Evolutionary conservation across 2,329 filamentous ascomycete genomes (phyloP), one percentile per base, ranked within the genome.

Genomic region (Diaporthe eres): DNA sequence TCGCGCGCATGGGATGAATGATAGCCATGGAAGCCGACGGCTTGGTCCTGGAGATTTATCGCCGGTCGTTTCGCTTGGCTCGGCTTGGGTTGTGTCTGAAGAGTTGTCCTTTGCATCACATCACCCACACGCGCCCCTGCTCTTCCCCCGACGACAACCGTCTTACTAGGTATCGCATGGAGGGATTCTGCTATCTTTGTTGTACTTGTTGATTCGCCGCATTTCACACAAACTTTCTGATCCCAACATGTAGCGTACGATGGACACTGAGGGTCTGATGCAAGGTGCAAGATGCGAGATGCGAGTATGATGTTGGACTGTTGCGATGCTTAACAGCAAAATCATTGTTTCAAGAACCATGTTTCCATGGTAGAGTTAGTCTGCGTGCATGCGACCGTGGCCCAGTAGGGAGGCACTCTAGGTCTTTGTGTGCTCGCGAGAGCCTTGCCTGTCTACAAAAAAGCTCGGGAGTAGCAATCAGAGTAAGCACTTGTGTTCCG

Each of bases 41-140:
- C 57, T 71, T 74, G 67, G 49, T 72, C 75, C 72, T 51, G 75
- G 60, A 44, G 49, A 72, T 65, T 55, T 39, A 44, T 57, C 19
- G 67, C 60, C 72, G 70, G 34, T 28, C 61, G 39, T 47, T 37
- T 39, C 37, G 49, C 10, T 57, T 37, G 49, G 42, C 51, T 60
- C 25, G 47, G 42, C 19, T 55, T n/a, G 53, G 37, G 19, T 22
- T 58, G 31, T 60, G 74, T 53, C 53, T 68, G 60, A 37, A 63
- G 37, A 19, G 17, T n/a, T 31, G 49, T 47, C 25, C 12, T 67
- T 71, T 57, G 47, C 71, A 65, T 74, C 60, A 39, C 19, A 15
- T 19, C 71, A 74, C 60, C 57, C 47, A 10, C 47, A 53, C 19
- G n/a, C 22, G 71, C 53, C 22, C 15, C 10, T 6, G 8, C 37